Conservation (phyloP, 331 rosid genomes). For the Quercus tomentella region DNA sequence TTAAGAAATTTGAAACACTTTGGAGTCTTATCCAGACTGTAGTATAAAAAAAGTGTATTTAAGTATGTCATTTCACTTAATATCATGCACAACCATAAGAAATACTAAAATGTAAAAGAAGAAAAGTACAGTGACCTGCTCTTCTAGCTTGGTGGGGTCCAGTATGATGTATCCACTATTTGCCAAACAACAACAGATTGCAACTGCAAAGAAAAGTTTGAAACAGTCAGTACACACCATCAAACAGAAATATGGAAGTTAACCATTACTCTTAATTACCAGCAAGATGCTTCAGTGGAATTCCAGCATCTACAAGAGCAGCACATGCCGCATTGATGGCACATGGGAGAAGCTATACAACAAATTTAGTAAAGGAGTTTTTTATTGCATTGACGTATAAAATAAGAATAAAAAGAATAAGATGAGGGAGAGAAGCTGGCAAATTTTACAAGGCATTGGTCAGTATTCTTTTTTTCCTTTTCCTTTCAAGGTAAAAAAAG, state of each 20-base stretch:
- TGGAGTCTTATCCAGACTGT: no score
- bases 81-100: neutral
- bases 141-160: slow-evolving; percentile 93
- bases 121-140: slow-evolving; percentile 49
- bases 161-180: slow-evolving; percentile 56
- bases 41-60: no score
- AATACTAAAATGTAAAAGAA: neutral
- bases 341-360: slow-evolving; percentile 73
- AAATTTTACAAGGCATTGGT: slow-evolving; percentile 1
- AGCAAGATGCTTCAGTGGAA: slow-evolving; percentile 87
- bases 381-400: neutral
- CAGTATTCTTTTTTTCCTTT: neutral
- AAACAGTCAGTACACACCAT: slow-evolving; percentile 12
- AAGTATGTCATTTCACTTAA: no score
- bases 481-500: neutral
- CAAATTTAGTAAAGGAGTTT: slow-evolving; percentile 44
- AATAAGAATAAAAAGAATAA: slow-evolving; percentile 3
- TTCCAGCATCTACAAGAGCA: slow-evolving; percentile 90
- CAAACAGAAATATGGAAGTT: slow-evolving; percentile 15
- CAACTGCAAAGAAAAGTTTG: slow-evolving; percentile 52
- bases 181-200: slow-evolving; percentile 81
- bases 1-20: neutral
- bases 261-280: slow-evolving; percentile 43
- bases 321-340: slow-evolving; percentile 95
- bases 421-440: neutral